A percentile compares a stretch with the other conserved stretches of the same genome.
These are phyloP conservation scores for Russula sp. DNA, from an alignment of 768 basidiomycete genomes.

Conservation along the genomic window DNA sequence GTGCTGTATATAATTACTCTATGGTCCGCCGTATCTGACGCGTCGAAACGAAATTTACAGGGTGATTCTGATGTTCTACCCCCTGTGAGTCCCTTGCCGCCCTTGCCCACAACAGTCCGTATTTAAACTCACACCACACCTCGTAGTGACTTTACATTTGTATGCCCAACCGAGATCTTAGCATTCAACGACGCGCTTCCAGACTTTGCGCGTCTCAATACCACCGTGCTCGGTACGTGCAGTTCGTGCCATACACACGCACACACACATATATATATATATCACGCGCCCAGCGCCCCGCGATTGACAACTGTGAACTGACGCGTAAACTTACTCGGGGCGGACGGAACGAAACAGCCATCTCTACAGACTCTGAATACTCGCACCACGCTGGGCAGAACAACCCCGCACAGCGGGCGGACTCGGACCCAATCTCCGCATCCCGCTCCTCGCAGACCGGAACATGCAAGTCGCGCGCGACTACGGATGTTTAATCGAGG, in stretches of 20 bases:
- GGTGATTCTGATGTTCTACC: conserved; percentile 95
- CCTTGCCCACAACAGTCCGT: no score
- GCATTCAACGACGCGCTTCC: conserved; percentile 89
- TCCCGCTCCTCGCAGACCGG: conserved; percentile 79
- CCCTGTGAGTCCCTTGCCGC: conserved; percentile 65
- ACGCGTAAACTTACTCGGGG: no score
- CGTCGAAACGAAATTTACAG: conserved; percentile 43
- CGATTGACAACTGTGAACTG: no score
- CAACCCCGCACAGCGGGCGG: conserved; percentile 84
- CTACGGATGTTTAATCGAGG: conserved; percentile 86
- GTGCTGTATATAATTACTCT: not conserved
- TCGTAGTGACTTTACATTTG: conserved; percentile 73
- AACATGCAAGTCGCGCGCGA: conserved; percentile 77
- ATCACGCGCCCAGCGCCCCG: no score
- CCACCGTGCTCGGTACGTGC: conserved; percentile 70
- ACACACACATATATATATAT: not conserved
- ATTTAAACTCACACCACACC: no score
- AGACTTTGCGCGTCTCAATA: conserved; percentile 68
- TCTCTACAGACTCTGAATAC: conserved; percentile 89
- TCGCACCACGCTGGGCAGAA: conserved; percentile 86
- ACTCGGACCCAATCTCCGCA: conserved; percentile 81
- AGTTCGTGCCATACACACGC: no score
- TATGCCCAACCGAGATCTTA: conserved; percentile 94
- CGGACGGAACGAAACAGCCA: no score
- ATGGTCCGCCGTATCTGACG: conserved; percentile 5